Conservation (phyloP, 176 grass and related monocot species). For the sorghum (Sorghum bicolor) region DNA sequence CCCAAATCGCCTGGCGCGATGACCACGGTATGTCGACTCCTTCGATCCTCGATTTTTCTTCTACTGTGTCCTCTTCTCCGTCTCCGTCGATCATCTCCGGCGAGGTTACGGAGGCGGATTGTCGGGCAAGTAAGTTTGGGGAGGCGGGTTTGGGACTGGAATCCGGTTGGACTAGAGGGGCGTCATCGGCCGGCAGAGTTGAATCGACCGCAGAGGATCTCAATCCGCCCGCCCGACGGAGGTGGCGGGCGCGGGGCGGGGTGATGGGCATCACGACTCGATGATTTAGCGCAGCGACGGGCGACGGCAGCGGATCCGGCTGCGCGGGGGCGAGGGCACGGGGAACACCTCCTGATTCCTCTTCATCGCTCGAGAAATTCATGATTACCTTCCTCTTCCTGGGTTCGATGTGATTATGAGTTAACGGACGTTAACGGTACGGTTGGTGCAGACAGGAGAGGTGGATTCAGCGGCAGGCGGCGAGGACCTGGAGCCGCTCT, state of each 20-base stretch:
- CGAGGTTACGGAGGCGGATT: background rate
- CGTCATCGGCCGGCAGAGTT: background rate
- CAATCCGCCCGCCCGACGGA: background rate
- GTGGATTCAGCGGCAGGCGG: background rate
- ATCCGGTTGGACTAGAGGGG: background rate
- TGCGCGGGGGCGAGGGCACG: background rate
- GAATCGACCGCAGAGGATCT: background rate
- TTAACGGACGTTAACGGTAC: background rate
- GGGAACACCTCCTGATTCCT: background rate
- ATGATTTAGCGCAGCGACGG: background rate
- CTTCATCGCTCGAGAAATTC: background rate
- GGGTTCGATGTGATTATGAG: background rate
- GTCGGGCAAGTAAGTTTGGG: background rate
- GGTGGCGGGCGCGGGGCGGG: background rate
- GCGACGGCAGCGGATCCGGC: background rate
- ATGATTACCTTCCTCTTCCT: background rate
- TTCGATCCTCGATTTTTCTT: background rate
- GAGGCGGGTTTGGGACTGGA: background rate
- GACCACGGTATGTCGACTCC: conserved; percentile 22
- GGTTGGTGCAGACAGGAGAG: conserved; percentile 16
- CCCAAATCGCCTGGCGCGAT: conserved; percentile 11
- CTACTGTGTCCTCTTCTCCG: background rate
- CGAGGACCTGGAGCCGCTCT: conserved; percentile 92
- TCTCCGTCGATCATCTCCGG: background rate
- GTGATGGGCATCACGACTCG: background rate